These are phyloP conservation scores for Exutisphaerella laricina DNA, from an alignment of 2,329 filamentous ascomycete species.

Conservation along the genomic window DNA sequence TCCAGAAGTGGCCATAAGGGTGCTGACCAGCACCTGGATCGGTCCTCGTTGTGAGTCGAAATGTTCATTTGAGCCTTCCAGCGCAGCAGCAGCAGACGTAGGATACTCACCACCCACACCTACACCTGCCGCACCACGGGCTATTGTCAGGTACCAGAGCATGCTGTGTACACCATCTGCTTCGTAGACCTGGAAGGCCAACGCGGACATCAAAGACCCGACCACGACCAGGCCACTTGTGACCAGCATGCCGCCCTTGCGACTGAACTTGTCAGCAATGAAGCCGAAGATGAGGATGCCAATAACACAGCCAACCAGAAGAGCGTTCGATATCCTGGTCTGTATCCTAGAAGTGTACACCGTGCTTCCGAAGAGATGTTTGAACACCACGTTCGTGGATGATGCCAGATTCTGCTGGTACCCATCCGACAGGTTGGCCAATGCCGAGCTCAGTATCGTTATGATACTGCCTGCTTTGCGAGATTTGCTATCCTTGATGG, in stretches of 20 bases:
- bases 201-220: slow-evolving; percentile 34
- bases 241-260: slow-evolving; percentile 32
- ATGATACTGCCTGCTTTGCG: slow-evolving; percentile 27
- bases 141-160: slow-evolving; percentile 50
- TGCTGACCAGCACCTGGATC: slow-evolving; percentile 26
- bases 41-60: slow-evolving; percentile 29
- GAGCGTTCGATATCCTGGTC: slow-evolving; percentile 32
- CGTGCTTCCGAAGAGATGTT: slow-evolving; percentile 26
- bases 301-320: slow-evolving; percentile 33
- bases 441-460: slow-evolving; percentile 23
- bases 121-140: slow-evolving; percentile 44
- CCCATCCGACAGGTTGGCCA: slow-evolving; percentile 34
- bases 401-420: slow-evolving; percentile 33
- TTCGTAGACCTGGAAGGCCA: slow-evolving; percentile 34
- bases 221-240: slow-evolving; percentile 31
- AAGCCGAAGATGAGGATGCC: slow-evolving; percentile 33
- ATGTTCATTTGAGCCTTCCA: slow-evolving; percentile 47
- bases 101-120: slow-evolving; percentile 48
- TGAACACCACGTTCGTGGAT: slow-evolving; percentile 33
- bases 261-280: slow-evolving; percentile 30
- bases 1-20: slow-evolving; percentile 22
- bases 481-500: not conserved
- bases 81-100: slow-evolving; percentile 43
- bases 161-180: slow-evolving; percentile 35
- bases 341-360: slow-evolving; percentile 30